Percentiles rank a stretch among this genome's conserved stretches.
Evolutionary conservation across 164 flowering plant species (phyloP).

Genomic region (Chloranthus sessilifolius): DNA sequence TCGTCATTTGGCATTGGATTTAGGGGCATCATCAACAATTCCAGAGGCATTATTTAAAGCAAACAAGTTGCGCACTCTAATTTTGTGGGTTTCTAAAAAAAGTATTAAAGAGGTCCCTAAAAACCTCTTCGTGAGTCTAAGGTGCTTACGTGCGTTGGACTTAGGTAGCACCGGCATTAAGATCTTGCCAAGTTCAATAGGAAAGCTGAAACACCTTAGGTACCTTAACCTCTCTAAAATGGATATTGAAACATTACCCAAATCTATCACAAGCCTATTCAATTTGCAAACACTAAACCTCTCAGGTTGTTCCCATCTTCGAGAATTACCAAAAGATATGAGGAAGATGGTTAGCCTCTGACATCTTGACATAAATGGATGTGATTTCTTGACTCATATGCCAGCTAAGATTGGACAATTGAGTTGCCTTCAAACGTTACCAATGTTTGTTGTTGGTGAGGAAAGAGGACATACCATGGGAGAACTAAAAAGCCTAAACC

Average conservation of each 20-base stretch:
- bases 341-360: slow-evolving; percentile 3
- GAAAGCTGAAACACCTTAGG: slow-evolving; percentile 12
- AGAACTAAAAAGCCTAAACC: background rate
- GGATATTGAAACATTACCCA: background rate
- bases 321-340: slow-evolving; percentile 4
- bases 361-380: slow-evolving; percentile 1
- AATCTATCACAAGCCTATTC: background rate
- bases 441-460: background rate
- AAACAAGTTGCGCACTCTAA: slow-evolving; percentile 1
- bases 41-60: background rate
- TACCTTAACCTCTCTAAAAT: slow-evolving; percentile 10
- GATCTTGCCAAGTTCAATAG: slow-evolving; percentile 2
- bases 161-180: slow-evolving; percentile 17
- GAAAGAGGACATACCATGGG: background rate
- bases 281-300: slow-evolving; percentile 9
- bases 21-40: too few species aligned
- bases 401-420: background rate
- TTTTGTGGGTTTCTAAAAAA: background rate
- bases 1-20: too few species aligned
- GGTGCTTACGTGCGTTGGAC: slow-evolving; percentile 11
- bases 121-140: background rate
- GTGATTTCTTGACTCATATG: background rate
- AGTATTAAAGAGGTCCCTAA: background rate
- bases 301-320: background rate
- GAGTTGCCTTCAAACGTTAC: background rate